A percentile compares a stretch with the other conserved stretches of the same genome.
Conservation (phyloP, 345 rosid species). For the Balakata baccata region DNA sequence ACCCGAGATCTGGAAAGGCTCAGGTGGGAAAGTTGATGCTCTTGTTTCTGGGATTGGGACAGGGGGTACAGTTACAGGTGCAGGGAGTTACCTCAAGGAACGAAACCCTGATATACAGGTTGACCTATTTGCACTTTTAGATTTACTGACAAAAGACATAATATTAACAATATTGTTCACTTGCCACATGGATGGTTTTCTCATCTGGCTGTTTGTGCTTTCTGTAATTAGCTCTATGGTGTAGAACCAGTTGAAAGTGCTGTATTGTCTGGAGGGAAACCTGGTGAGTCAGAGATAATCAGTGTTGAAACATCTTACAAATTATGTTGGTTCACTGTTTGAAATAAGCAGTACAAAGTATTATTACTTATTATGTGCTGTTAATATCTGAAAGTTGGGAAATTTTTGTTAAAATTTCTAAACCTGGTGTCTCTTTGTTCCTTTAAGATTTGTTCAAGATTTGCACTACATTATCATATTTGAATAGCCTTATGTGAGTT, state of each 20-base stretch:
- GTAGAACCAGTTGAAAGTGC: conserved; percentile 38
- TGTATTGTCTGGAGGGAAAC: conserved; percentile 33
- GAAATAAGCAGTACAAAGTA: not conserved
- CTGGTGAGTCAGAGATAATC: conserved; percentile 24
- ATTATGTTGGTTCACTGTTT: not conserved
- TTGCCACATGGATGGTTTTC: not conserved
- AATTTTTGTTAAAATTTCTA: not conserved
- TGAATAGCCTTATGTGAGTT: not conserved
- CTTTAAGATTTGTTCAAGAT: not conserved
- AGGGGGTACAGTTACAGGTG: conserved; percentile 66
- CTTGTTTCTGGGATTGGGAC: conserved; percentile 66
- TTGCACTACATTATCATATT: not conserved
- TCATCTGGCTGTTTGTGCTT: not conserved
- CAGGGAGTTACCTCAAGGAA: conserved; percentile 60
- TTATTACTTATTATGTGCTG: not conserved
- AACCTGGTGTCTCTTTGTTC: not conserved
- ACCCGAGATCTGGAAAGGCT: conserved; percentile 63
- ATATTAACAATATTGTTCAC: not conserved
- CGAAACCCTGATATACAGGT: conserved; percentile 67
- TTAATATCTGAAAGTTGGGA: not conserved
- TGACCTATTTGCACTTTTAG: conserved; percentile 9
- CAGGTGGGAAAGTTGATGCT: conserved; percentile 57
- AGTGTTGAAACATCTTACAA: not conserved
- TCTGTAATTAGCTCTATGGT: conserved; percentile 21
- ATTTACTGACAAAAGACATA: not conserved